Base-by-base conservation (phyloP, 73 alveolate genomes). In the Blepharisma stoltei region DNA sequence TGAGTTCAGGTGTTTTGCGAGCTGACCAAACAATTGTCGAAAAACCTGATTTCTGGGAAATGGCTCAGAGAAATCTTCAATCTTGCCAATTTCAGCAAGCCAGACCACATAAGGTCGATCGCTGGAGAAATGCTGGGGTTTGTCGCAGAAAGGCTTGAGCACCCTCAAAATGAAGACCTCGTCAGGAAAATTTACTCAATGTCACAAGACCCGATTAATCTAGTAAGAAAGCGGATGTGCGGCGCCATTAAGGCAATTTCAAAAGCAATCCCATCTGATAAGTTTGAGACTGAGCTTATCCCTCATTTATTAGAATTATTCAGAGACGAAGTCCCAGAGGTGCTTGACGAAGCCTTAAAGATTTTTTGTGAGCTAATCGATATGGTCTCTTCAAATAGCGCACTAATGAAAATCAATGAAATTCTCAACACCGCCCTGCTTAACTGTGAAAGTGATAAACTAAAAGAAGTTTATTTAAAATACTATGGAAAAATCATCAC, bases 51-150 rank as follows among this genome's bases (percentile, higher is more conserved):
- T 8, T 38, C 11, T 60, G 18, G 45, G 41, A 32, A 32, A 25
- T 60, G 37, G 18, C 38, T 25, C 14, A n/a, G 23, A 60, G 73
- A 60, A 60, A 25, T 38, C 38, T 14, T 60, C 38, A 25, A 11
- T 25, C 73, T 60, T 60, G 14, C 73, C 14, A 25, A n/a, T 9
- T 60, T 20, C 46, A n/a, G 23, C 23, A n/a, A 60, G 23, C 14
- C 38, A 9, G 73, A 60, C 23, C 37, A 60, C 3, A 25, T 60
- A 8, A 60, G 73, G 46, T 14, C 73, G 14, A 25, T 60, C 46
- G 73, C 46, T 9, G 73, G 73, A 20, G 23, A 14, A 18, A 11
- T 60, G 46, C 46, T 60, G 11, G 73, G 73, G 48, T n/a, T 38
- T 20, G 23, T 60, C 23, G 73, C 73, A 14, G 45, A 60, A 9